A percentile compares a stretch with the other conserved stretches of the same genome.
Evolutionary conservation across 2,329 filamentous ascomycete species (phyloP).

Genomic region (Fusarium xylarioides): DNA sequence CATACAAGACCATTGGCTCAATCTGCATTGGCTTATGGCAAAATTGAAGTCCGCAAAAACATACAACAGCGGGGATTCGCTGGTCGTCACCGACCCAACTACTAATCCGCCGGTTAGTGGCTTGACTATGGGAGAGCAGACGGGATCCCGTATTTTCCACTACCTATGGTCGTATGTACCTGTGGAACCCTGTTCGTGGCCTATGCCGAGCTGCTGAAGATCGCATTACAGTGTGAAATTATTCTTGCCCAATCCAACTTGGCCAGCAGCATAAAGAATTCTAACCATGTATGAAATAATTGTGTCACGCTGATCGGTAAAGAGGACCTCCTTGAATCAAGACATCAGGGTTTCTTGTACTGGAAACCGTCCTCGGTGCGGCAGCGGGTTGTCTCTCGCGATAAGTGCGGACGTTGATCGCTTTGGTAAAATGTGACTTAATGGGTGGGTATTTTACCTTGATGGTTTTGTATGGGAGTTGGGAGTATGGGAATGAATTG

Average conservation of each 20-base stretch:
- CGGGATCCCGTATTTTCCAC: background rate
- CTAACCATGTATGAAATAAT: background rate
- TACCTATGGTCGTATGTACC: background rate
- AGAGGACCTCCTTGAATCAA: accelerated
- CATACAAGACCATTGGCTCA: background rate
- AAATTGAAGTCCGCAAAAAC: background rate
- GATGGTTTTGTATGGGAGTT: background rate
- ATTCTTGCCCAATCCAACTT: background rate
- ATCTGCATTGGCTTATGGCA: background rate
- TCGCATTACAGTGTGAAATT: background rate
- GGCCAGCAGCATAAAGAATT: background rate
- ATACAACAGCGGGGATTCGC: no score
- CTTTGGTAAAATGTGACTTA: background rate
- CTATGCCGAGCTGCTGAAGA: accelerated
- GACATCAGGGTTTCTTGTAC: background rate
- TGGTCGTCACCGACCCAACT: background rate
- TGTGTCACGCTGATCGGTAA: background rate
- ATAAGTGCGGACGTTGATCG: accelerated
- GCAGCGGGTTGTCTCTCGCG: background rate
- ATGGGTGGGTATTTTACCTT: background rate
- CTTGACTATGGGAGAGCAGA: background rate
- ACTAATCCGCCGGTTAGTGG: background rate
- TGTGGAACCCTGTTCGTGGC: accelerated
- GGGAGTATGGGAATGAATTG: background rate
- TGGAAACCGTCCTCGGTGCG: accelerated